Evolutionary conservation across 1,284 basidiomycete genomes (phyloP).

Genomic region (Leccinum subspadiceum): DNA sequence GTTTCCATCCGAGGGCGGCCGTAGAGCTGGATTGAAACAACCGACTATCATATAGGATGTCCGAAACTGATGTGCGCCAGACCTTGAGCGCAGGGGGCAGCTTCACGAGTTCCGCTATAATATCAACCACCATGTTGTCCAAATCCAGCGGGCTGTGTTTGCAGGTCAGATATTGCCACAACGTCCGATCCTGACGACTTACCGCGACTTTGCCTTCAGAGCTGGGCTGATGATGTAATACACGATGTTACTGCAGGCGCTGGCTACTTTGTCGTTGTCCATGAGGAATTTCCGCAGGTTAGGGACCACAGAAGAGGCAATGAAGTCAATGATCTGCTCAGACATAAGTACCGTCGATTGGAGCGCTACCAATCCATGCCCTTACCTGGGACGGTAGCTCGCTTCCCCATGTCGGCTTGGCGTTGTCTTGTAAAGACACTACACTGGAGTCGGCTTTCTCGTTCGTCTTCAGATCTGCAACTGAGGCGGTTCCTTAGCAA

Average conservation of each 20-base stretch:
- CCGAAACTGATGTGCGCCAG: constrained; percentile 81
- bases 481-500: constrained; percentile 6
- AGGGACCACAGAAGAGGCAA: constrained; percentile 72
- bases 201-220: constrained; percentile 73
- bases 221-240: constrained; percentile 86
- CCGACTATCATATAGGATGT: constrained; percentile 82
- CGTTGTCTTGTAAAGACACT: constrained; percentile 42
- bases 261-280: constrained; percentile 82
- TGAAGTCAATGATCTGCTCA: constrained; percentile 68
- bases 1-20: constrained; percentile 68
- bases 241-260: constrained; percentile 79
- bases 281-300: constrained; percentile 78
- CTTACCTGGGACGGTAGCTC: constrained; percentile 57
- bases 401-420: constrained; percentile 39
- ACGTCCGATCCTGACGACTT: constrained; percentile 12
- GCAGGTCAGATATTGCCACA: constrained; percentile 4
- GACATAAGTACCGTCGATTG: background rate
- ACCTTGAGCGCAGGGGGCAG: constrained; percentile 79
- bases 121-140: constrained; percentile 61
- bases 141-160: constrained; percentile 63
- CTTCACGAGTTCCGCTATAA: constrained; percentile 77
- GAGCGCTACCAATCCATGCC: background rate
- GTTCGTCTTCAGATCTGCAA: constrained; percentile 45
- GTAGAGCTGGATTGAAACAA: constrained; percentile 77
- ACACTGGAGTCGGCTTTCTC: constrained; percentile 55